A percentile compares a stretch with the other conserved stretches of the same genome.
phyloP scores from a whole-genome alignment of 148 eudicot species.

The Rhododendron williamsianum region DNA sequence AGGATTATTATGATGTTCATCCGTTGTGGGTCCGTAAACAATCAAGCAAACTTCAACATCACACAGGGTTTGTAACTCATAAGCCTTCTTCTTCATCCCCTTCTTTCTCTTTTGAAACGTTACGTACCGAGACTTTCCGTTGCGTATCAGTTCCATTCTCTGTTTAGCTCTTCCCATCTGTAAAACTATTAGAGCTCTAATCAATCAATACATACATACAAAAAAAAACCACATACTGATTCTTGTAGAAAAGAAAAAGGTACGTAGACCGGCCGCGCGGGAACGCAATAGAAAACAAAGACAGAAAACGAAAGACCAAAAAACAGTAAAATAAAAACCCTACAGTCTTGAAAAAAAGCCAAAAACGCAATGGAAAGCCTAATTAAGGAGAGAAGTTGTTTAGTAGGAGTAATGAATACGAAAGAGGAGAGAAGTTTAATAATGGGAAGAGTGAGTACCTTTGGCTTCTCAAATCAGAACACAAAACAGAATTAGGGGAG shows the following conservation, averaged over 20 bases:
- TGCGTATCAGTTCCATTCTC: conserved; percentile 28
- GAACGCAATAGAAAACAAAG: too few species aligned
- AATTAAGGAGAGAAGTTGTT: neutral
- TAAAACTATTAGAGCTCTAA: neutral
- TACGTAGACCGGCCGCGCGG: too few species aligned
- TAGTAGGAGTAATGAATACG: too few species aligned
- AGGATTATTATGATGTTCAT: neutral
- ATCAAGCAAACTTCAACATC: conserved; percentile 34
- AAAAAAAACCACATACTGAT: neutral
- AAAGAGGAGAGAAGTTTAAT: neutral
- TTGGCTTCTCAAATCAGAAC: neutral
- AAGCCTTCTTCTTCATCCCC: conserved; percentile 33
- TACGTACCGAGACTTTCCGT: conserved; percentile 23
- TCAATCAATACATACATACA: too few species aligned
- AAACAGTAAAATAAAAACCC: too few species aligned
- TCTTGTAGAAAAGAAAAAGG: neutral
- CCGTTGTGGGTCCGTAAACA: conserved; percentile 21
- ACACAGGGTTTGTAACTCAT: conserved; percentile 36
- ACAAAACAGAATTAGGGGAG: neutral
- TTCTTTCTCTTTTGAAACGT: conserved; percentile 36
- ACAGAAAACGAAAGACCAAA: too few species aligned
- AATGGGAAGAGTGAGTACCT: neutral
- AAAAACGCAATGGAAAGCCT: neutral
- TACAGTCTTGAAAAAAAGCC: neutral
- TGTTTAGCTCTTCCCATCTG: conserved; percentile 41